These are phyloP conservation scores for Globisporangium nodosum DNA, from an alignment of 352 stramenopile species.

Conservation along the genomic window DNA sequence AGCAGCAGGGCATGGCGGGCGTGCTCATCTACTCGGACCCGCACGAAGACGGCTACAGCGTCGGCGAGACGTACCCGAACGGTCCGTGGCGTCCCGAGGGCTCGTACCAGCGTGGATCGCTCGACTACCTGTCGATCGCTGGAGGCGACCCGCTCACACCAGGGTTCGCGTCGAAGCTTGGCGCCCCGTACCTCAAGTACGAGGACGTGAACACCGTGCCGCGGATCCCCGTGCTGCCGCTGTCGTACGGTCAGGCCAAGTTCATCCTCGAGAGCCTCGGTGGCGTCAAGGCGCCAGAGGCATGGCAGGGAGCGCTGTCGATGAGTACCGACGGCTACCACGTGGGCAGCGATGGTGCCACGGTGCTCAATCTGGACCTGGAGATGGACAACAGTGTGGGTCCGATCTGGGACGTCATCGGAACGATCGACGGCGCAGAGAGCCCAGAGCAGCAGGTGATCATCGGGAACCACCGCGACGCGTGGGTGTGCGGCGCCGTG, in stretches of 20 bases:
- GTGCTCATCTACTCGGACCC: slow-evolving; percentile 90
- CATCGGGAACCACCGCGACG: slow-evolving; percentile 90
- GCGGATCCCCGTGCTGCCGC: slow-evolving; percentile 52
- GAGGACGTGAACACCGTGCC: slow-evolving; percentile 57
- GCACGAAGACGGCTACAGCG: slow-evolving; percentile 67
- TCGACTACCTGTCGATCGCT: slow-evolving; percentile 74
- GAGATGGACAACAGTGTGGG: slow-evolving; percentile 72
- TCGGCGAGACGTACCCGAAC: slow-evolving; percentile 67
- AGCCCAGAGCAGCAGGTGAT: slow-evolving; percentile 69
- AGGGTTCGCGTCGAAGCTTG: slow-evolving; percentile 39
- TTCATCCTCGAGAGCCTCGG: slow-evolving; percentile 65
- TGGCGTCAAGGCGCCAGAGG: slow-evolving; percentile 41
- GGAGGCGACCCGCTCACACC: slow-evolving; percentile 67
- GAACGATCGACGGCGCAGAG: slow-evolving; percentile 55
- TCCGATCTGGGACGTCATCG: slow-evolving; percentile 87
- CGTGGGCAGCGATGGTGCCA: slow-evolving; percentile 63
- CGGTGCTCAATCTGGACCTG: slow-evolving; percentile 56
- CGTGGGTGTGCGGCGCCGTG: slow-evolving; percentile 86
- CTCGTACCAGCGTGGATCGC: slow-evolving; percentile 83
- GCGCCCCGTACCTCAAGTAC: slow-evolving; percentile 28
- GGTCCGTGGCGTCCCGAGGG: slow-evolving; percentile 72
- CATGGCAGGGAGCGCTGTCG: slow-evolving; percentile 58
- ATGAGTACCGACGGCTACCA: slow-evolving; percentile 55
- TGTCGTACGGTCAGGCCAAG: slow-evolving; percentile 81
- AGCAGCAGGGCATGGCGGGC: slow-evolving; percentile 66